A percentile compares a stretch with the other conserved stretches of the same genome.
Conservation (phyloP, 139 green algal genomes). For the Coelastrella sp. region DNA sequence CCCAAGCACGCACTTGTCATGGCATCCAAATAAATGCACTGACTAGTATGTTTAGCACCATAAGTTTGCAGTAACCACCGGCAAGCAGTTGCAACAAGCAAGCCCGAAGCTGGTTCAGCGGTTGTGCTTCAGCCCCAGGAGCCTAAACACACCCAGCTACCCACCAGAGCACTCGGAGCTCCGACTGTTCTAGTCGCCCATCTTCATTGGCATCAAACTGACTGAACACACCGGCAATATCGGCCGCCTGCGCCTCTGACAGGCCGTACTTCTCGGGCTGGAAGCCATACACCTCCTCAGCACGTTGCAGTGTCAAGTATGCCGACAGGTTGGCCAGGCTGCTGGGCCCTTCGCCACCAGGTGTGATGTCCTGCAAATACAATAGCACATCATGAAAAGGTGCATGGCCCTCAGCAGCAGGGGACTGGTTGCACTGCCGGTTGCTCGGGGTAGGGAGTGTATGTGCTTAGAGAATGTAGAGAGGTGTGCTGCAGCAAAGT, state of each 20-base stretch:
- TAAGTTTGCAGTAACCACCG: no score
- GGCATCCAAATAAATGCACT: no score
- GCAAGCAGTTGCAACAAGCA: no score
- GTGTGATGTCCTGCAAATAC: slow-evolving; percentile 42
- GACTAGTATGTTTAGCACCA: no score
- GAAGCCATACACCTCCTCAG: slow-evolving; percentile 78
- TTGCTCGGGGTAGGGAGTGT: no score
- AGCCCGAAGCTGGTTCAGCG: no score
- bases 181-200: slow-evolving; percentile 65
- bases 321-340: slow-evolving; percentile 82
- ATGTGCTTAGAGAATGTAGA: no score
- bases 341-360: background rate
- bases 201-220: slow-evolving; percentile 78
- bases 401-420: background rate
- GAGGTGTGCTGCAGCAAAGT: no score
- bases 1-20: no score
- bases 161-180: slow-evolving; percentile 73
- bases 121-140: no score
- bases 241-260: slow-evolving; percentile 69
- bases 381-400: background rate
- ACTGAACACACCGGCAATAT: slow-evolving; percentile 84
- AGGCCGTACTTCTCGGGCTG: slow-evolving; percentile 69
- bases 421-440: background rate
- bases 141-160: background rate
- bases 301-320: slow-evolving; percentile 78